Base-by-base conservation (phyloP, 1,139 yeast genomes). In the Nematodospora anomalae region DNA sequence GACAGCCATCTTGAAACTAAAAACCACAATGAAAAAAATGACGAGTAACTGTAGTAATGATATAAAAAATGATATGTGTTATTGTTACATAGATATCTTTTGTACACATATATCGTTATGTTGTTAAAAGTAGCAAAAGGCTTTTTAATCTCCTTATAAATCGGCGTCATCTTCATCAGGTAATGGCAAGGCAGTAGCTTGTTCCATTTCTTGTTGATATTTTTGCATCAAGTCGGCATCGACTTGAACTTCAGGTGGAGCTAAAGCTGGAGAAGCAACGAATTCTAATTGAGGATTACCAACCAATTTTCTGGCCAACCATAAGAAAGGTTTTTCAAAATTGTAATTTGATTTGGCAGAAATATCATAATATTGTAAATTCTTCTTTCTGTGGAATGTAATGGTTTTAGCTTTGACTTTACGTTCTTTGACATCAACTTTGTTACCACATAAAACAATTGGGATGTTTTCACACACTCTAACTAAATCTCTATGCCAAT, bases 161-260 rank as follows among this genome's bases (percentile, higher is more conserved):
- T 90, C 97, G 62, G 97, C 97, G 65, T 94, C 98, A 67, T 94
- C 99, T 75, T 94, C 98, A 74, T 94, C 98, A 53, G 99, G 99
- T 71, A 94, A 85, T 69, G 99, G 98, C 80, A 92, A 79, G 54
- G 97, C 96, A 54, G 97, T 89, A 61, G 98, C 99, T 74, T 87
- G 94, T 69, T 88, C 96, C 95, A 94, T 92, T 77, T 94, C 98
- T 67, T 88, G 94, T 79, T 92, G 97, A 79, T 92, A 94, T 75
- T 90, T 88, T 75, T 80, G 83, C 97, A 94, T 88, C 75, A 92
- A 81, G 57, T 83, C 92, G 55, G 88, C 86, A 64, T 94, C 98
- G 58, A 94, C 97, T 64, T 82, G 85, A 55, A 92, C 97, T 79
- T 94, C 98, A 62, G 99, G 98, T 60, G 99, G 98, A 64, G 97